Evolutionary conservation across 257 asterid species (phyloP).

Genomic region (Forsythia viridissima): DNA sequence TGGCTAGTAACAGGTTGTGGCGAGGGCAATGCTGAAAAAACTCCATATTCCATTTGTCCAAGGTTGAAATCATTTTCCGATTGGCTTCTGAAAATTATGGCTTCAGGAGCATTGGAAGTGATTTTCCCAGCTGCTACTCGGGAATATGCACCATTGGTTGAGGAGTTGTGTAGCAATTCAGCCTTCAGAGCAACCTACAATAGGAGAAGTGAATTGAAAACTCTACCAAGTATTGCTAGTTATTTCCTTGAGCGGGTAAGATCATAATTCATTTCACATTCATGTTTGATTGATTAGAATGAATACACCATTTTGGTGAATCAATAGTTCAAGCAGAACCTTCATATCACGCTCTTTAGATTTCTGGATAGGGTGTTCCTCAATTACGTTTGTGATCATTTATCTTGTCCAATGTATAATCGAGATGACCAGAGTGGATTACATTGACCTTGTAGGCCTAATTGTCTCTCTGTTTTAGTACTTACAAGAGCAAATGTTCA

Average conservation of each 20-base stretch:
- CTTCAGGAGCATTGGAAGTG: constrained; percentile 45
- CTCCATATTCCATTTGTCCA: constrained; percentile 44
- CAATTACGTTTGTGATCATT: background rate
- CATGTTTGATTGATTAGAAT: constrained; percentile 7
- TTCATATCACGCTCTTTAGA: background rate
- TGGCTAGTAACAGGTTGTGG: constrained; percentile 36
- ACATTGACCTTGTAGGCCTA: background rate
- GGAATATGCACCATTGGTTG: constrained; percentile 52
- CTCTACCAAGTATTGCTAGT: constrained; percentile 47
- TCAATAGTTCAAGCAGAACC: background rate
- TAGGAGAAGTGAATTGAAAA: constrained; percentile 54
- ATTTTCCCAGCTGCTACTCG: constrained; percentile 46
- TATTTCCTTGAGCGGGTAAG: constrained; percentile 67
- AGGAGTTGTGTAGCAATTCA: constrained; percentile 47
- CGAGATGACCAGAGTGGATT: background rate
- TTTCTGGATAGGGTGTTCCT: background rate
- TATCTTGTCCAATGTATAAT: background rate
- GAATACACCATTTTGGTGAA: background rate
- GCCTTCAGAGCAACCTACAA: constrained; percentile 53
- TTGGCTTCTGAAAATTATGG: constrained; percentile 61
- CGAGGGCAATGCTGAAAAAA: constrained; percentile 34
- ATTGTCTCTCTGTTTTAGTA: background rate
- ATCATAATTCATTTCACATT: background rate
- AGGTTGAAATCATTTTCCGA: constrained; percentile 51
- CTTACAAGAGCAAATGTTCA: background rate